These are phyloP conservation scores for Alternaria hordeiaustralica DNA, from an alignment of 2,329 filamentous ascomycete species.

Conservation along the genomic window DNA sequence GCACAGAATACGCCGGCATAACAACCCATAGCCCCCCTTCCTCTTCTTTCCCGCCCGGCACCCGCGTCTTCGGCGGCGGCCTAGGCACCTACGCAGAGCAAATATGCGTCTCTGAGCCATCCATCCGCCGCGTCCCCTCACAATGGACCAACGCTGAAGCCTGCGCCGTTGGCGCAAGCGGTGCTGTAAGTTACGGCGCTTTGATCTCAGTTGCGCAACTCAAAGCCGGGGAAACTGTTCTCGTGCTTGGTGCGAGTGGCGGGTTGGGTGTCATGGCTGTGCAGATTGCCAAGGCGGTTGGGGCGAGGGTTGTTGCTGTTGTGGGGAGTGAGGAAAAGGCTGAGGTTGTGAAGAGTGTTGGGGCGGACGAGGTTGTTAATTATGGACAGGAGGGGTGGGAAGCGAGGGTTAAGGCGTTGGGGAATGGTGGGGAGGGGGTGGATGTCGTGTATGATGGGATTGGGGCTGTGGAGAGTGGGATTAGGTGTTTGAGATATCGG, in stretches of 20 bases:
- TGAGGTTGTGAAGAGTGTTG: constrained; percentile 48
- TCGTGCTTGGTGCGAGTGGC: constrained; percentile 64
- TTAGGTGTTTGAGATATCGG: constrained; percentile 62
- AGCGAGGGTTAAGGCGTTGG: constrained; percentile 57
- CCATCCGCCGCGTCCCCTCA: constrained; percentile 55
- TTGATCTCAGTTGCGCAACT: constrained; percentile 53
- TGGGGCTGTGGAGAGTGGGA: constrained; percentile 61
- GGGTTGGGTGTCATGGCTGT: constrained; percentile 63
- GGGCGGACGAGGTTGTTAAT: constrained; percentile 53
- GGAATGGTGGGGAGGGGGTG: constrained; percentile 57
- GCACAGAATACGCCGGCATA: constrained; percentile 66
- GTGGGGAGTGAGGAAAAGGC: constrained; percentile 58
- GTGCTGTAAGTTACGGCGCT: constrained; percentile 62
- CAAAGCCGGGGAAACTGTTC: constrained; percentile 56
- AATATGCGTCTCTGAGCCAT: constrained; percentile 51
- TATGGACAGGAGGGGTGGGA: constrained; percentile 57
- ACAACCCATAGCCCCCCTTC: constrained; percentile 51
- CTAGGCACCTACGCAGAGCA: constrained; percentile 62
- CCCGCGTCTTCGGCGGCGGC: constrained; percentile 61
- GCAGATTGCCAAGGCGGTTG: constrained; percentile 61
- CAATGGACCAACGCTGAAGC: constrained; percentile 57
- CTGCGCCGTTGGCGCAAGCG: constrained; percentile 61
- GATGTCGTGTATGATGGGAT: constrained; percentile 66
- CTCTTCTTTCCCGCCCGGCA: constrained; percentile 52
- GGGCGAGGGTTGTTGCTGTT: constrained; percentile 62